A percentile compares a stretch with the other conserved stretches of the same genome.
Conservation (phyloP, 192 early-diverging fungal species). For the Umbelopsis sp. region DNA sequence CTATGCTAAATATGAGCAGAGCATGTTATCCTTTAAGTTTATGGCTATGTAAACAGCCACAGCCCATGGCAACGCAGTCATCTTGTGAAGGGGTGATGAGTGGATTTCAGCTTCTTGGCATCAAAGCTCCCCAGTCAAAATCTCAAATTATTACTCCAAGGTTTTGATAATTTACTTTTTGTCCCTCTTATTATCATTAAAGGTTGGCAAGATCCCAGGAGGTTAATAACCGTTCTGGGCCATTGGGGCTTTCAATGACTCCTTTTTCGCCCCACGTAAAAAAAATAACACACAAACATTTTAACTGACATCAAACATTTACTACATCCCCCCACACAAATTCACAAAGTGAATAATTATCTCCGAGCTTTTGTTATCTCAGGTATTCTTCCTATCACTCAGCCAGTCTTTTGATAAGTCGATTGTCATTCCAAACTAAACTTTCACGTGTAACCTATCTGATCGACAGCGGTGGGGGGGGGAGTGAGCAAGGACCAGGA, state of each 20-base stretch:
- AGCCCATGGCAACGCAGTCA: too few species aligned
- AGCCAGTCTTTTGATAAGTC: conserved; percentile 9
- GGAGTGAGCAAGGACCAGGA: not conserved
- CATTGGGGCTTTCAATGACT: not conserved
- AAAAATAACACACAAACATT: not conserved
- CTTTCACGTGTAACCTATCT: conserved; percentile 20
- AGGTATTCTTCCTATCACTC: not conserved
- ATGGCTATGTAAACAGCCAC: too few species aligned
- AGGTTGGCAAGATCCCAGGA: not conserved
- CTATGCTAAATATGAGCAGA: conserved; percentile 2
- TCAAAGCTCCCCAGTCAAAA: not conserved
- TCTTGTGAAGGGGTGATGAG: not conserved
- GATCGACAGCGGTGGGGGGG: conserved; percentile 8
- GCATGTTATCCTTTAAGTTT: not conserved
- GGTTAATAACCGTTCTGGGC: conserved; percentile 1
- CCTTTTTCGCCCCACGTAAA: conserved; percentile 14
- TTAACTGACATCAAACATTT: not conserved
- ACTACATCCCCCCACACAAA: conserved; percentile 9
- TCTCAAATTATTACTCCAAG: not conserved
- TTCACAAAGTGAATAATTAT: conserved; percentile 2
- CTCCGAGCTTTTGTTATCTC: conserved; percentile 18
- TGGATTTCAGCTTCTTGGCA: not conserved
- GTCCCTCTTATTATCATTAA: not conserved
- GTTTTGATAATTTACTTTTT: not conserved
- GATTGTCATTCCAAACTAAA: conserved; percentile 21